Base-by-base conservation (phyloP, 495 filamentous ascomycete genomes). In the Lasiosphaeriaceae sp. region DNA sequence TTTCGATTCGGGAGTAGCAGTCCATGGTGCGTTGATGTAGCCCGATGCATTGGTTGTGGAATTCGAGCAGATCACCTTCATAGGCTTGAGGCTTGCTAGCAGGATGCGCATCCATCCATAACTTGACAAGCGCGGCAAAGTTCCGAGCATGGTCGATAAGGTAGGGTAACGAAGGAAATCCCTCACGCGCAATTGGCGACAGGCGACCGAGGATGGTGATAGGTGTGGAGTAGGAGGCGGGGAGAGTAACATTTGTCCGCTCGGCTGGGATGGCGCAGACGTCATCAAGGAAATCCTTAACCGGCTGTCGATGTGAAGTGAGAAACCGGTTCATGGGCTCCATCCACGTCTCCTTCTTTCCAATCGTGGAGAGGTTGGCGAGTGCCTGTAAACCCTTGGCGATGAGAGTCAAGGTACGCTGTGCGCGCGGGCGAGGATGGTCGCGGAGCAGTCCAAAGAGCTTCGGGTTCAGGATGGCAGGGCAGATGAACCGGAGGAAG, bases 281-380 rank as follows among this genome's bases (percentile, higher is more conserved):
- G 22, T 79, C 76, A 65, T 97, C 92, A 57, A 97, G 85, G 63
- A 93, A 97, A 23, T 85, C 79, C 68, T 91, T 95, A 74, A 97
- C 90, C 21, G 88, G 83, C 53, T 86, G 83, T 9, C 84, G 74
- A 55, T 88, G 78, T n/a, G 76, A 70, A 11, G 65, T 62, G 54
- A 90, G 75, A 61, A 90, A 90, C 11, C 79, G 80, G 66, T 97
- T 99, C 95, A 97, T 97, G 4, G 90, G 90, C 71, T 96, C 95
- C 94, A 99, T 99, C 92, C 93, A 99, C 3, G 86, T 83, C 70
- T 97, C 94, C 69, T 97, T 97, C 64, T 87, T 89, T 54, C 94
- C 95, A 58, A 97, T 97, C 2, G 85, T 91, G 11, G 89, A 89
- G 74, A 97, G 84, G 66, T 97, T 97, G 19, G 93, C 94, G 39